phyloP scores from a whole-genome alignment of 192 early-diverging fungal species.

The Gaertneriomyces semiglobifer region DNA sequence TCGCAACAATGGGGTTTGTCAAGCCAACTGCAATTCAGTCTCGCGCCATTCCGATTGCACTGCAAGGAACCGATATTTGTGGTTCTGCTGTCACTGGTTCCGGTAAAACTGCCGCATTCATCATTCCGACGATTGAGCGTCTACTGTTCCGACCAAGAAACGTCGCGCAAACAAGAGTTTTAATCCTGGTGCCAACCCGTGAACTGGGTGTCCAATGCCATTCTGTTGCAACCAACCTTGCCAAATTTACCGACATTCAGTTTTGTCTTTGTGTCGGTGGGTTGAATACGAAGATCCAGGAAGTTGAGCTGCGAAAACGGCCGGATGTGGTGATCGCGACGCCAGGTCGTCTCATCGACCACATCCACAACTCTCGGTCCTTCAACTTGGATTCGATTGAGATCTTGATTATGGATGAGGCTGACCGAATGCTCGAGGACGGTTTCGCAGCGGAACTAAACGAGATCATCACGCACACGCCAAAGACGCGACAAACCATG shows the following conservation, averaged over 20 bases:
- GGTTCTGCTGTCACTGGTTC: conserved; percentile 98
- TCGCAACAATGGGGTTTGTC: conserved; percentile 82
- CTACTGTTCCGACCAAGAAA: conserved; percentile 86
- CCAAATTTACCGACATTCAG: conserved; percentile 82
- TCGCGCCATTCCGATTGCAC: conserved; percentile 85
- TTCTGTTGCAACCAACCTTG: conserved; percentile 81
- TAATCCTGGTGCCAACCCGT: conserved; percentile 94
- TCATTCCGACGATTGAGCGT: conserved; percentile 93
- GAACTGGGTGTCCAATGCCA: conserved; percentile 98
- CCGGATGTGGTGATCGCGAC: conserved; percentile 97
- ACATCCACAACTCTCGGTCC: conserved; percentile 86
- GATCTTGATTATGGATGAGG: conserved; percentile 98
- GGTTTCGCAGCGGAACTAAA: conserved; percentile 94
- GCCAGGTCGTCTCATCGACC: conserved; percentile 97
- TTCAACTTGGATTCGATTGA: conserved; percentile 87
- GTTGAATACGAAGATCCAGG: conserved; percentile 79
- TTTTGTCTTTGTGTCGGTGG: conserved; percentile 88
- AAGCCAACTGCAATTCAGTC: conserved; percentile 95
- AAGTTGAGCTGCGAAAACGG: conserved; percentile 74
- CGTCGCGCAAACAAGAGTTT: conserved; percentile 72
- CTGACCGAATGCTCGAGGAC: conserved; percentile 96
- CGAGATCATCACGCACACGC: conserved; percentile 88
- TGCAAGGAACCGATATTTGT: conserved; percentile 96
- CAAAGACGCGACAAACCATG: conserved; percentile 91
- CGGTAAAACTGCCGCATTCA: conserved; percentile 96